Percentiles rank a stretch among this genome's conserved stretches.
Conservation (phyloP, 345 rosid species). For the Bruguiera sexangula region DNA sequence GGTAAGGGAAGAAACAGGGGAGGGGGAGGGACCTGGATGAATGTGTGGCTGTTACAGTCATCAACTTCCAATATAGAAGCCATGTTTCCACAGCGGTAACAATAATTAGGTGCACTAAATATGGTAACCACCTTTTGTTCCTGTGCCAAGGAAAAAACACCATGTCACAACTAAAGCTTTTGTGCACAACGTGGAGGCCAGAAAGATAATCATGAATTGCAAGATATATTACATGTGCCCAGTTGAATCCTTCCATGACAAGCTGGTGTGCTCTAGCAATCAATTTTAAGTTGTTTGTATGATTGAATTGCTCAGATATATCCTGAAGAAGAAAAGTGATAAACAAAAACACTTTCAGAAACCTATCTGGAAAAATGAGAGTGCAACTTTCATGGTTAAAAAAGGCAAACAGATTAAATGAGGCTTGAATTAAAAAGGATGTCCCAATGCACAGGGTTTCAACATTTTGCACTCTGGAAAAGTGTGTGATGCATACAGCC, state of each 20-base stretch:
- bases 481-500: too few species aligned
- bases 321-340: conserved; percentile 46
- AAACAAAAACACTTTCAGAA: not conserved
- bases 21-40: conserved; percentile 68
- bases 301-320: conserved; percentile 95
- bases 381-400: too few species aligned
- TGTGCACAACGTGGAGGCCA: not conserved
- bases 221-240: conserved; percentile 48
- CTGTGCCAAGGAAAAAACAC: conserved; percentile 30
- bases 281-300: conserved; percentile 77
- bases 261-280: conserved; percentile 95
- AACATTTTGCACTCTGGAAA: too few species aligned
- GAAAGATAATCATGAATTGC: not conserved
- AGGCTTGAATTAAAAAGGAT: too few species aligned
- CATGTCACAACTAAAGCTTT: not conserved
- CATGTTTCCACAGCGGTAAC: conserved; percentile 98
- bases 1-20: not conserved
- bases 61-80: conserved; percentile 94
- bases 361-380: too few species aligned
- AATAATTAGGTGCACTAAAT: conserved; percentile 95
- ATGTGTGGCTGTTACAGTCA: conserved; percentile 89
- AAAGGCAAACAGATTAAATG: too few species aligned
- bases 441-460: too few species aligned
- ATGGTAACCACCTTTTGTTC: conserved; percentile 96
- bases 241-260: conserved; percentile 95